Conservation (phyloP, 805 yeast genomes). For the Dipodascus geniculatus region DNA sequence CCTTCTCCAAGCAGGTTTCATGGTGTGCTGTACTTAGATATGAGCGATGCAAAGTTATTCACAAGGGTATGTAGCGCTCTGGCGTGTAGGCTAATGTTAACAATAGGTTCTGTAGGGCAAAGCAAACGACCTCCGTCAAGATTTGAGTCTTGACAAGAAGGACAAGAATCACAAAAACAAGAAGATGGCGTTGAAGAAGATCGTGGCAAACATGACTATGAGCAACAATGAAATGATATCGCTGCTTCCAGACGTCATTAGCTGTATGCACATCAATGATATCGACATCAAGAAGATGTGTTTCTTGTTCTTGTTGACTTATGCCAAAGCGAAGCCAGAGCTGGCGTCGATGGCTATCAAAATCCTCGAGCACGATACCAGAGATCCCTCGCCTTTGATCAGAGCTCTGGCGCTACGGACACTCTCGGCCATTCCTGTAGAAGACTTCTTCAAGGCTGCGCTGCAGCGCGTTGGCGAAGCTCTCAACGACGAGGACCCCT, state of each 20-base stretch:
- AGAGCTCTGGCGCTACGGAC: conserved; percentile 56
- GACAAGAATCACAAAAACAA: conserved; percentile 26
- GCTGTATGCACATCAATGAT: conserved; percentile 39
- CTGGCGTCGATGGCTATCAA: conserved; percentile 46
- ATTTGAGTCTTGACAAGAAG: conserved; percentile 23
- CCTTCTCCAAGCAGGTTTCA: background rate
- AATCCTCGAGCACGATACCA: conserved; percentile 40
- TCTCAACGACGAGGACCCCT: conserved; percentile 40
- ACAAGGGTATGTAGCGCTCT: conserved; percentile 14
- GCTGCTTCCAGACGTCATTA: conserved; percentile 56
- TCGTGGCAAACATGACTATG: conserved; percentile 73
- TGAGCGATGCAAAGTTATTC: conserved; percentile 23
- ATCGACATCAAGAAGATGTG: conserved; percentile 61
- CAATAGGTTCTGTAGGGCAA: conserved; percentile 18
- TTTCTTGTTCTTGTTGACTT: conserved; percentile 50
- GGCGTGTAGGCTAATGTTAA: background rate
- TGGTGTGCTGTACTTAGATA: conserved; percentile 3
- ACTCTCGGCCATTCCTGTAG: conserved; percentile 44
- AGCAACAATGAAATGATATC: conserved; percentile 66
- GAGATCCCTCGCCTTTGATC: conserved; percentile 35
- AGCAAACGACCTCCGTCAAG: conserved; percentile 28
- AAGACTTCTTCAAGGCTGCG: conserved; percentile 39
- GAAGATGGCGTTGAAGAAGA: conserved; percentile 49
- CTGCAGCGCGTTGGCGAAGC: conserved; percentile 27
- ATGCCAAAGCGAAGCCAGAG: conserved; percentile 47